These are phyloP conservation scores for Trichosporon faecale DNA, from an alignment of 1,284 basidiomycete genomes.

Conservation along the genomic window DNA sequence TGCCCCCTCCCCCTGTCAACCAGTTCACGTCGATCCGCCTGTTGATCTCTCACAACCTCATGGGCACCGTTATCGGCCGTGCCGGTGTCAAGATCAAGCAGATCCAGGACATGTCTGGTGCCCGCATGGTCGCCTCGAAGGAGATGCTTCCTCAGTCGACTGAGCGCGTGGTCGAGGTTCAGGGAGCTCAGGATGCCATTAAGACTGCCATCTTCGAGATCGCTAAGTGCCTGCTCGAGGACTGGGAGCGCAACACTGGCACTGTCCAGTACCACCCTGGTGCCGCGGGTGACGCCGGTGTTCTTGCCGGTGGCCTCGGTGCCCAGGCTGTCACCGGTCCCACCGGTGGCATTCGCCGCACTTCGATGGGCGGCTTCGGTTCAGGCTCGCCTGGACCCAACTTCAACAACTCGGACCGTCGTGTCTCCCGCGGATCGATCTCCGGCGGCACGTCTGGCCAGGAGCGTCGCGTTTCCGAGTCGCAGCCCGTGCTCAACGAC, in stretches of 20 bases:
- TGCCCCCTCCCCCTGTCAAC: conserved; percentile 64
- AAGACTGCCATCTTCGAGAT: conserved; percentile 90
- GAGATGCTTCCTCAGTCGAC: conserved; percentile 99
- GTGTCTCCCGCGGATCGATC: conserved; percentile 27
- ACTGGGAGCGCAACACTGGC: conserved; percentile 90
- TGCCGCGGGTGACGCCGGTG: conserved; percentile 66
- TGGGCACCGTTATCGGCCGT: conserved; percentile 99
- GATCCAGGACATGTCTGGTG: conserved; percentile 95
- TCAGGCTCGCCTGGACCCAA: conserved; percentile 21
- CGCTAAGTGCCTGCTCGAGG: conserved; percentile 89
- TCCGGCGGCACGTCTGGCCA: conserved; percentile 38
- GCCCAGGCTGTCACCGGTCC: conserved; percentile 52
- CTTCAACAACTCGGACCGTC: conserved; percentile 23
- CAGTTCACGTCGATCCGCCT: conserved; percentile 87
- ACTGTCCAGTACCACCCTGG: conserved; percentile 96
- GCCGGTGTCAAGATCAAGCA: conserved; percentile 98
- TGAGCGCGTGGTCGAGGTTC: conserved; percentile 95
- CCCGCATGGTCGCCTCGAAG: conserved; percentile 96
- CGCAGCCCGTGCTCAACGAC: conserved; percentile 56
- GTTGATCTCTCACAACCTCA: conserved; percentile 96
- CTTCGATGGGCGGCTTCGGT: conserved; percentile 40
- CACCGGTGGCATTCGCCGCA: conserved; percentile 53
- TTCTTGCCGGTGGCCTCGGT: conserved; percentile 55
- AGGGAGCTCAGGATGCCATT: conserved; percentile 86
- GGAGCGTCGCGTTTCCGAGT: conserved; percentile 51